Base-by-base conservation (phyloP, 179 eudicot species). In the Corrigiola litoralis region DNA sequence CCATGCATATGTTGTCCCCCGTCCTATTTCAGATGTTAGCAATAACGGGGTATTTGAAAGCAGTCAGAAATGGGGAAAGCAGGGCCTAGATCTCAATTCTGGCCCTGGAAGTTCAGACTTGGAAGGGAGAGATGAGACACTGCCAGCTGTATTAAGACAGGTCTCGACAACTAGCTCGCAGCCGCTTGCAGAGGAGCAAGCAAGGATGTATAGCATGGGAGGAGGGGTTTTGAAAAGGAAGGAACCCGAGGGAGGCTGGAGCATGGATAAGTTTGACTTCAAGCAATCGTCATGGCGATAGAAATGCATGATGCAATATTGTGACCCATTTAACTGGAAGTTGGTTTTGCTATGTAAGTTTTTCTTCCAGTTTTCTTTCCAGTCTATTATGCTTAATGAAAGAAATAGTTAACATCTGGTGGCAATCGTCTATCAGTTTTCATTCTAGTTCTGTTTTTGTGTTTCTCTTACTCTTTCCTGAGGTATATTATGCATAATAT, bases 201-300 rank as follows among this genome's bases (percentile, higher is more conserved):
- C 77, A 34, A 74, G 79, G 68, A 57, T 72, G 76, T 81, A 49
- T 69, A 62, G 61, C 61, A 63, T 78, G 76, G 78, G 74, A 46
- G 79, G 79, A 27, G 77, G 75, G 23, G 66, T 61, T 65, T 33
- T 69, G 48, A 78, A 75, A 65, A 62, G 82, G 59, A 81, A 78
- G 66, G 85, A 81, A 40, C 77, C 79, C 7, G 85, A 81, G 7
- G 85, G 80, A 68, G 82, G 85, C 56, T 84, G 87, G 87, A 85
- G 72, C 24, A 72, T 77, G 38, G 97, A 88, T 54, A 80, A 80
- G 71, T 63, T 79, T 66, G 83, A 80, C 72, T 72, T 73, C 71
- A 94, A 84, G 79, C 96, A 83, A 64, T 77, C 90, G 11, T 74
- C 94, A 21, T 88, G 90, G 92, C 89, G 83, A 80, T 84, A 84